phyloP scores from a whole-genome alignment of 2,329 filamentous ascomycete genomes.

The Allantophomopsis lycopodina region DNA sequence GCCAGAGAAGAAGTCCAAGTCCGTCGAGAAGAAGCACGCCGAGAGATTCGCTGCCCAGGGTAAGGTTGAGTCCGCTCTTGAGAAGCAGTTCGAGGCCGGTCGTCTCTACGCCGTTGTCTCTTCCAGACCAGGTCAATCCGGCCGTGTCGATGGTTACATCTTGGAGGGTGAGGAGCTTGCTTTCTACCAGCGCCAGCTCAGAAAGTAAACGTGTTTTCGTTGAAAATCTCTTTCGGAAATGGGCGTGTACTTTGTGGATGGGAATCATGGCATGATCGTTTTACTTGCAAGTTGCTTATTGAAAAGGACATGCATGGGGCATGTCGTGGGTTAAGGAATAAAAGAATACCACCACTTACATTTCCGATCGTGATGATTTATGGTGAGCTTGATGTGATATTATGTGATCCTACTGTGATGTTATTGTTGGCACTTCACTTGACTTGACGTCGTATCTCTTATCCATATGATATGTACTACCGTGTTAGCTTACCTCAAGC shows the following conservation, averaged over 20 bases:
- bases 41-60: conserved; percentile 67
- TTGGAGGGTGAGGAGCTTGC: conserved; percentile 98
- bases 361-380: too few species aligned
- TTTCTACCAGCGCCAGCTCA: conserved; percentile 99
- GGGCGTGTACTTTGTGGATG: conserved; percentile 16
- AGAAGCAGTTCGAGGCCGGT: conserved; percentile 99
- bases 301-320: too few species aligned
- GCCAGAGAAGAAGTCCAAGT: conserved; percentile 85
- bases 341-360: too few species aligned
- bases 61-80: conserved; percentile 86
- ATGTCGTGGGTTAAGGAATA: too few species aligned
- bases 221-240: conserved; percentile 7
- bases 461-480: too few species aligned
- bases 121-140: conserved; percentile 91
- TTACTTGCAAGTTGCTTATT: background rate
- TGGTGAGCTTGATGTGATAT: too few species aligned
- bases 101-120: conserved; percentile 89
- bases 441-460: too few species aligned
- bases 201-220: conserved; percentile 60
- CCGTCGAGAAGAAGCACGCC: conserved; percentile 92
- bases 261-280: conserved; percentile 13
- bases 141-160: conserved; percentile 93
- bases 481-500: too few species aligned
- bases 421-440: too few species aligned
- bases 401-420: too few species aligned